These are phyloP conservation scores for Xerocomellus chrysenteron DNA, from an alignment of 768 basidiomycete species.

Conservation along the genomic window DNA sequence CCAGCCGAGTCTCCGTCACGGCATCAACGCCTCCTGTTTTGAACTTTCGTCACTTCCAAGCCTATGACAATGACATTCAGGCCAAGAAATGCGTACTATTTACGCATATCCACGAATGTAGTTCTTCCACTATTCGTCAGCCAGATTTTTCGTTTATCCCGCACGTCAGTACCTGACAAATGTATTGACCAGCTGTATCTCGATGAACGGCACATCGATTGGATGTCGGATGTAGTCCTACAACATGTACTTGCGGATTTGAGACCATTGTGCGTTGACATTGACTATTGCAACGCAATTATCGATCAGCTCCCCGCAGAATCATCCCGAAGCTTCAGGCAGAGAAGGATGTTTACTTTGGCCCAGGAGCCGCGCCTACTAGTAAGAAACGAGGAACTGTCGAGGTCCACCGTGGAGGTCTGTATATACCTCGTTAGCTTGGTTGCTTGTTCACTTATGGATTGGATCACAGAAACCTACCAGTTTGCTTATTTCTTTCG, in stretches of 20 bases:
- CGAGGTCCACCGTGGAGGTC: conserved; percentile 85
- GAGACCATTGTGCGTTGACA: conserved; percentile 55
- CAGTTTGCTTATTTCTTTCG: conserved; percentile 92
- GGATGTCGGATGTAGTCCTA: conserved; percentile 85
- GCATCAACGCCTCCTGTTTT: background rate
- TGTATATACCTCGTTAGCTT: background rate
- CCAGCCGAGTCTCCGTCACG: background rate
- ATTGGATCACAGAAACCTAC: conserved; percentile 60
- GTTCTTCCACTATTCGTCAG: conserved; percentile 80
- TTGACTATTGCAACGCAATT: background rate
- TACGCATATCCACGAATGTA: conserved; percentile 71
- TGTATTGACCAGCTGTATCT: conserved; percentile 62
- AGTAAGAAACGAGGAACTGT: conserved; percentile 66
- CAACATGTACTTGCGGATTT: conserved; percentile 82
- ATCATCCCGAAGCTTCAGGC: conserved; percentile 64
- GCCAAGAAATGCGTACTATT: conserved; percentile 76
- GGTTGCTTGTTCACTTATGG: conserved; percentile 4
- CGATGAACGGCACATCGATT: conserved; percentile 82
- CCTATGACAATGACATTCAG: conserved; percentile 55
- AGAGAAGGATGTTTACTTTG: conserved; percentile 50
- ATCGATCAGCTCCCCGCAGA: conserved; percentile 35
- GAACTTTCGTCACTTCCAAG: background rate
- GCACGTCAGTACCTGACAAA: conserved; percentile 5
- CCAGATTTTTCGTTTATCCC: conserved; percentile 1
- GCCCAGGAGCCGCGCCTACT: conserved; percentile 40